phyloP scores from a whole-genome alignment of 306 rosid species.

The Quercus ilex region DNA sequence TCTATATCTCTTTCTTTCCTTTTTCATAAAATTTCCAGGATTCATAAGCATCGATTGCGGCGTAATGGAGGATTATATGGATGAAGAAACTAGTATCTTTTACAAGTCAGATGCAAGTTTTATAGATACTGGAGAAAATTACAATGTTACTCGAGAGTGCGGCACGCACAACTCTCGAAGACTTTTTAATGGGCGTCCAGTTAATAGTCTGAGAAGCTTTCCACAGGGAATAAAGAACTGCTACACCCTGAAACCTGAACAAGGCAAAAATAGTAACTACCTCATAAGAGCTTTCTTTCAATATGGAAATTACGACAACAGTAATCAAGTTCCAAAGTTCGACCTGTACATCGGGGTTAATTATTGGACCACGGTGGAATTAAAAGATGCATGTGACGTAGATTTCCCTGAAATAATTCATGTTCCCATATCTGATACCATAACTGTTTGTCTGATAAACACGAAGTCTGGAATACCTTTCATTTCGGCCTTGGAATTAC shows the following conservation, averaged over 20 bases:
- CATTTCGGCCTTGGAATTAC: slow-evolving; percentile 43
- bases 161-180: background rate
- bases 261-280: slow-evolving; percentile 26
- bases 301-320: slow-evolving; percentile 41
- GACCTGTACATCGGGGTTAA: slow-evolving; percentile 42
- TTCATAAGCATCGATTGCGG: slow-evolving; percentile 48
- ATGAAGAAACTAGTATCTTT: background rate
- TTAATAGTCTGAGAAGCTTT: slow-evolving; percentile 40
- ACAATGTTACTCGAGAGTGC: too few relatives aligned
- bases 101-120: slow-evolving; percentile 27
- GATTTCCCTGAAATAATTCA: slow-evolving; percentile 7
- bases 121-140: slow-evolving; percentile 24
- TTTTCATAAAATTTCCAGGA: slow-evolving; percentile 10
- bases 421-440: slow-evolving; percentile 15
- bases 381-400: slow-evolving; percentile 21
- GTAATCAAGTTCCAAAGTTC: slow-evolving; percentile 19
- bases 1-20: too few relatives aligned
- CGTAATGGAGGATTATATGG: slow-evolving; percentile 4
- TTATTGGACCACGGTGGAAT: slow-evolving; percentile 25
- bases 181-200: background rate
- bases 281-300: slow-evolving; percentile 38
- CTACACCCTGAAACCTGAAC: slow-evolving; percentile 34
- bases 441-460: slow-evolving; percentile 43
- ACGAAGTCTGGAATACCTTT: slow-evolving; percentile 40
- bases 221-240: slow-evolving; percentile 44